These are phyloP conservation scores for Boletellus ananas DNA, from an alignment of 768 basidiomycete species.

Conservation along the genomic window DNA sequence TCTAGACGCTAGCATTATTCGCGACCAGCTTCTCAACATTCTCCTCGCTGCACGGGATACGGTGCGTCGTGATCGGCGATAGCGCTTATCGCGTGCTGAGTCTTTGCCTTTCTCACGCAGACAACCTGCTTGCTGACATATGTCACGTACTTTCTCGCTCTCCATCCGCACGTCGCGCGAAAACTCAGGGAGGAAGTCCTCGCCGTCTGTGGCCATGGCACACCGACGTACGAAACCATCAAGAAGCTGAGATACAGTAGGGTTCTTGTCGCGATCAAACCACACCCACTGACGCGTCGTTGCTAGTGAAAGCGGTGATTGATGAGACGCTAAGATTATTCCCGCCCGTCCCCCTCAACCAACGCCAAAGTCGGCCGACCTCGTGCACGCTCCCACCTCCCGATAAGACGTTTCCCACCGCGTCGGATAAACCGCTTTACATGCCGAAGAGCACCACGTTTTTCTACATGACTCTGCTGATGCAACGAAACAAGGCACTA, in stretches of 20 bases:
- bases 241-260: constrained; percentile 63
- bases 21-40: constrained; percentile 76
- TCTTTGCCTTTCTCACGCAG: constrained; percentile 30
- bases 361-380: constrained; percentile 51
- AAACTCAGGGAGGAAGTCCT: constrained; percentile 61
- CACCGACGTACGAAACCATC: constrained; percentile 55
- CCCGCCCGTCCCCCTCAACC: constrained; percentile 74
- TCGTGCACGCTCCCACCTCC: constrained; percentile 50
- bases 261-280: constrained; percentile 15
- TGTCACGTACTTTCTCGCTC: constrained; percentile 64
- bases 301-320: constrained; percentile 66
- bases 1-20: constrained; percentile 60
- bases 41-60: constrained; percentile 78
- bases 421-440: constrained; percentile 44
- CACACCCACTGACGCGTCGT: constrained; percentile 2
- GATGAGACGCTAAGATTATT: constrained; percentile 77
- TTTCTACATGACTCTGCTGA: constrained; percentile 57
- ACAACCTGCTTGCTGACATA: constrained; percentile 69
- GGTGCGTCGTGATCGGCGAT: constrained; percentile 35
- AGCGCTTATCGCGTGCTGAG: not conserved
- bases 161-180: constrained; percentile 53
- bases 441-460: constrained; percentile 57
- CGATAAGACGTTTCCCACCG: constrained; percentile 42
- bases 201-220: constrained; percentile 46
- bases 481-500: constrained; percentile 60